A percentile compares a stretch with the other conserved stretches of the same genome.
phyloP scores from a whole-genome alignment of 1,139 yeast genomes.

The Nematodospora anomalae region DNA sequence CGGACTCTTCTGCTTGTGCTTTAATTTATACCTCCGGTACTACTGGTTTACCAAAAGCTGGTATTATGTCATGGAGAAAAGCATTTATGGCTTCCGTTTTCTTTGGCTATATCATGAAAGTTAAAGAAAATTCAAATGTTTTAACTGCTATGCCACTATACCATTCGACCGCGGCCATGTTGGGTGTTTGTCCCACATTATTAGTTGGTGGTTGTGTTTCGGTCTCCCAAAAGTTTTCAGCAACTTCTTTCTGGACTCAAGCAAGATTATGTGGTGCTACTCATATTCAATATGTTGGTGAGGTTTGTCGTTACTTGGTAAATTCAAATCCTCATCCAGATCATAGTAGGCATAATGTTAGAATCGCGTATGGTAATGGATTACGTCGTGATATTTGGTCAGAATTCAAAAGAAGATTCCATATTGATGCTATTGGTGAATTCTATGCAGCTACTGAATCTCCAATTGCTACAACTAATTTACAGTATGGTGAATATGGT shows the following conservation, averaged over 20 bases:
- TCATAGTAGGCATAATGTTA: slow-evolving; percentile 64
- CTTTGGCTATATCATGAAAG: slow-evolving; percentile 69
- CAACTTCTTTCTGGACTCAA: slow-evolving; percentile 89
- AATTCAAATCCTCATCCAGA: slow-evolving; percentile 66
- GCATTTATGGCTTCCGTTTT: slow-evolving; percentile 66
- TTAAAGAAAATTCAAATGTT: slow-evolving; percentile 55
- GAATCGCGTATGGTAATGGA: slow-evolving; percentile 89
- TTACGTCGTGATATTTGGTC: slow-evolving; percentile 90
- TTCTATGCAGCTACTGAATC: slow-evolving; percentile 95
- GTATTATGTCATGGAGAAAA: slow-evolving; percentile 90
- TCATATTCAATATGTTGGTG: slow-evolving; percentile 92
- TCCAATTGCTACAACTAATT: slow-evolving; percentile 85
- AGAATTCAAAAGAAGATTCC: slow-evolving; percentile 74
- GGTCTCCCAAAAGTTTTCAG: slow-evolving; percentile 78
- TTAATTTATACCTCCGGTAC: slow-evolving; percentile 93
- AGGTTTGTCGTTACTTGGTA: slow-evolving; percentile 83
- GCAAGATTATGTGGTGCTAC: slow-evolving; percentile 71
- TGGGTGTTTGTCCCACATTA: slow-evolving; percentile 77
- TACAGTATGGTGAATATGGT: slow-evolving; percentile 77
- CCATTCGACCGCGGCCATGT: slow-evolving; percentile 89
- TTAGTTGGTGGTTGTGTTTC: slow-evolving; percentile 71
- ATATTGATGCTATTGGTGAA: slow-evolving; percentile 77
- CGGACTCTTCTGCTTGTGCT: slow-evolving; percentile 64
- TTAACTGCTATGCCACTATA: slow-evolving; percentile 95
- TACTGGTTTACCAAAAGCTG: slow-evolving; percentile 93